Evolutionary conservation across 106 monocot genomes (phyloP).

Genomic region (Allium sativum): DNA sequence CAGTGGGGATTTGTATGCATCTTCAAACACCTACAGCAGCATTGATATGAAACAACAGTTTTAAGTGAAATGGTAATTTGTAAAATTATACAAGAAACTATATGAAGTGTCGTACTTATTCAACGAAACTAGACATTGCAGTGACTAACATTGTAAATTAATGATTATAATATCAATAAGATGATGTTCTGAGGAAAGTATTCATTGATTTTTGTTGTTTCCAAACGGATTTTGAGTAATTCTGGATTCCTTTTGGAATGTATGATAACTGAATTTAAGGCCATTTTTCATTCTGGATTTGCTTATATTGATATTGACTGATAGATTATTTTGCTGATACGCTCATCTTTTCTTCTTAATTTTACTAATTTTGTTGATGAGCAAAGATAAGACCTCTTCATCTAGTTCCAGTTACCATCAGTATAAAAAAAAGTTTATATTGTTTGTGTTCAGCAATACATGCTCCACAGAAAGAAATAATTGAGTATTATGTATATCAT

Average conservation of each 20-base stretch:
- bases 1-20: conserved; percentile 89
- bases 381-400: conserved; percentile 50
- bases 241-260: no score
- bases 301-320: no score
- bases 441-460: conserved; percentile 91
- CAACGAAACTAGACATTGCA: not conserved
- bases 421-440: conserved; percentile 64
- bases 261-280: no score
- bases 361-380: conserved; percentile 56
- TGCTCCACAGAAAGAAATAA: conserved; percentile 81
- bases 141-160: no score
- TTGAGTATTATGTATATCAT: conserved; percentile 42
- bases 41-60: not conserved
- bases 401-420: conserved; percentile 29
- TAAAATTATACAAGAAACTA: no score
- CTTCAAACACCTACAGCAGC: conserved; percentile 98
- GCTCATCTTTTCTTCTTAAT: conserved; percentile 85
- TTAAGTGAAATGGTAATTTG: no score
- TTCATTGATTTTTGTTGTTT: no score
- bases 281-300: no score
- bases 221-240: no score
- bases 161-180: no score
- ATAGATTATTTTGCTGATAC: no score
- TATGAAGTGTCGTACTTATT: not conserved
- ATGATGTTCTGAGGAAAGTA: no score